Percentiles rank a stretch among this genome's conserved stretches.
Conservation (phyloP, 2,329 filamentous ascomycete genomes). For the Coniella lustricola region DNA sequence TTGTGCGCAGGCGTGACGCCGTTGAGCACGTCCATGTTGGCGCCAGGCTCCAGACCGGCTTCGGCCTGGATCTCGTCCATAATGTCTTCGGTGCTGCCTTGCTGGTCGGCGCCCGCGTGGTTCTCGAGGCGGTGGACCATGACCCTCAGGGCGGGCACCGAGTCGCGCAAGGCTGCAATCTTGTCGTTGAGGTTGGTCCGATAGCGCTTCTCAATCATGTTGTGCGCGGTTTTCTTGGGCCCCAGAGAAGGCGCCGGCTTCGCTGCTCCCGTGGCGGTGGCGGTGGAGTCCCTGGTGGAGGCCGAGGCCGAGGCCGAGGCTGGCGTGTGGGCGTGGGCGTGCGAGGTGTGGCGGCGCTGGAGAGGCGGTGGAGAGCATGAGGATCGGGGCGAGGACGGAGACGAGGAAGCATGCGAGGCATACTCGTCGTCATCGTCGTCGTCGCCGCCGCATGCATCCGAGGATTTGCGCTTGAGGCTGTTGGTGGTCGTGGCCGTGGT, state of each 20-base stretch:
- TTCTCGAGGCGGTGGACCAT: slow-evolving; percentile 33
- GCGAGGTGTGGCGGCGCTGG: slow-evolving; percentile 8
- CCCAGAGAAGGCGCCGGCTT: slow-evolving; percentile 13
- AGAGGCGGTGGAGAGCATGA: slow-evolving; percentile 18
- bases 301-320: not conserved
- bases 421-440: too few species aligned
- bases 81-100: slow-evolving; percentile 11
- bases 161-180: slow-evolving; percentile 79
- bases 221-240: slow-evolving; percentile 88
- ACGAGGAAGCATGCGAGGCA: slow-evolving; percentile 3
- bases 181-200: slow-evolving; percentile 96
- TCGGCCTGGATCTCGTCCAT: slow-evolving; percentile 24
- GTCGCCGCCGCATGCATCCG: slow-evolving; percentile 8
- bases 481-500: slow-evolving; percentile 1
- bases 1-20: slow-evolving; percentile 30
- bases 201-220: slow-evolving; percentile 97
- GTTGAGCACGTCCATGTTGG: slow-evolving; percentile 21
- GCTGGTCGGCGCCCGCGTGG: slow-evolving; percentile 23
- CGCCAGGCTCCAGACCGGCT: slow-evolving; percentile 36
- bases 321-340: too few species aligned
- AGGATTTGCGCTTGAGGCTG: slow-evolving; percentile 27
- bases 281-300: slow-evolving; percentile 6
- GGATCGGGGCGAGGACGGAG: slow-evolving; percentile 17
- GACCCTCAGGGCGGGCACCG: slow-evolving; percentile 50
- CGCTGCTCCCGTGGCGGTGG: not conserved